Conservation (phyloP, 345 rosid species). For the Bruguiera sexangula region DNA sequence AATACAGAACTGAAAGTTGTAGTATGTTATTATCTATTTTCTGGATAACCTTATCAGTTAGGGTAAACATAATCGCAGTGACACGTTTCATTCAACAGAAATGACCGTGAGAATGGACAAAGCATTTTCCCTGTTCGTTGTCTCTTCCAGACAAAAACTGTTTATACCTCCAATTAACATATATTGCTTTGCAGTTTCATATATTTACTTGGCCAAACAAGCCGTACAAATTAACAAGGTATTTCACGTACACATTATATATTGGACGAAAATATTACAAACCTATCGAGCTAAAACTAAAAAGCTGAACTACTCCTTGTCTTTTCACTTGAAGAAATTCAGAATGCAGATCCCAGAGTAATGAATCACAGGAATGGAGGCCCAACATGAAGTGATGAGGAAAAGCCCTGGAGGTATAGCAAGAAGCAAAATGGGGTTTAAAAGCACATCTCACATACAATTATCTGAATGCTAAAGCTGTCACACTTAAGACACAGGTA, state of each 20-base stretch:
- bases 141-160: background rate
- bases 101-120: background rate
- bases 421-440: background rate
- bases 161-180: background rate
- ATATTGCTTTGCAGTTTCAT: background rate
- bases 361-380: slow-evolving; percentile 1
- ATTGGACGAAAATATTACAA: background rate
- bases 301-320: background rate
- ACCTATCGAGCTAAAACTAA: background rate
- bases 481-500: slow-evolving; percentile 10
- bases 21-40: background rate
- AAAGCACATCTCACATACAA: background rate
- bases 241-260: background rate
- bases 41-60: background rate
- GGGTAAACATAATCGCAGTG: background rate
- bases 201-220: background rate
- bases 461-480: too few species aligned
- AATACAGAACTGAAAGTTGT: background rate
- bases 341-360: background rate
- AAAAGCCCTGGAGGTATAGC: background rate
- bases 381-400: slow-evolving; percentile 2
- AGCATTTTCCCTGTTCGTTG: background rate
- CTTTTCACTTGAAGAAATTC: background rate
- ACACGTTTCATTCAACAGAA: background rate
- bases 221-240: too few species aligned